These are phyloP conservation scores for Microdochium bolleyi DNA, from an alignment of 2,329 filamentous ascomycete species.

Conservation along the genomic window DNA sequence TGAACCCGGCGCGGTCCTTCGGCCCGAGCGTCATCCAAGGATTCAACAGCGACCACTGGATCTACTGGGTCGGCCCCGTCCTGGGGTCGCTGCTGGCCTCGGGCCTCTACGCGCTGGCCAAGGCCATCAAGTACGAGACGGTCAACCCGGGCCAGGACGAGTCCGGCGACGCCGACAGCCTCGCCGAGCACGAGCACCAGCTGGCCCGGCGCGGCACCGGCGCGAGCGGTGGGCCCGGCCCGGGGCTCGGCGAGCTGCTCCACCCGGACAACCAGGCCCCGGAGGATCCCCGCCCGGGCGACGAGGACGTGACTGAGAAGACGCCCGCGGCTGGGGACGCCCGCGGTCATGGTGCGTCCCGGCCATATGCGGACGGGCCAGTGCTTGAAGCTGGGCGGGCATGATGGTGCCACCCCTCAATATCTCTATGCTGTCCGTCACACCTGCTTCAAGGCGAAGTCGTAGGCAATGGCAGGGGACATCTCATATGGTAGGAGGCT, in stretches of 20 bases:
- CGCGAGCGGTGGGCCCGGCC: no score
- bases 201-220: no score
- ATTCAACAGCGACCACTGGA: conserved; percentile 15
- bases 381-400: neutral
- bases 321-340: neutral
- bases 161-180: neutral
- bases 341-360: neutral
- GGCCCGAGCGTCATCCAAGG: conserved; percentile 13
- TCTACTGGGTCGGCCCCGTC: conserved; percentile 25
- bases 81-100: conserved; percentile 22
- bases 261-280: no score
- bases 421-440: neutral
- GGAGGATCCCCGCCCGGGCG: no score
- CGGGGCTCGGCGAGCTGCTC: no score
- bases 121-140: conserved; percentile 24
- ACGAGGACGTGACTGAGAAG: neutral
- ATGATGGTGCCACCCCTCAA: neutral
- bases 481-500: no score
- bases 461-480: no score
- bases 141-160: conserved; percentile 16
- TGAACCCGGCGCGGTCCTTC: conserved; percentile 18
- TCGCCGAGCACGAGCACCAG: neutral
- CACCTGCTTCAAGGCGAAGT: no score
- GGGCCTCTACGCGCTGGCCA: conserved; percentile 24
- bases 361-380: neutral